These are phyloP conservation scores for Fusarium compactum DNA, from an alignment of 2,329 filamentous ascomycete species.

Conservation along the genomic window DNA sequence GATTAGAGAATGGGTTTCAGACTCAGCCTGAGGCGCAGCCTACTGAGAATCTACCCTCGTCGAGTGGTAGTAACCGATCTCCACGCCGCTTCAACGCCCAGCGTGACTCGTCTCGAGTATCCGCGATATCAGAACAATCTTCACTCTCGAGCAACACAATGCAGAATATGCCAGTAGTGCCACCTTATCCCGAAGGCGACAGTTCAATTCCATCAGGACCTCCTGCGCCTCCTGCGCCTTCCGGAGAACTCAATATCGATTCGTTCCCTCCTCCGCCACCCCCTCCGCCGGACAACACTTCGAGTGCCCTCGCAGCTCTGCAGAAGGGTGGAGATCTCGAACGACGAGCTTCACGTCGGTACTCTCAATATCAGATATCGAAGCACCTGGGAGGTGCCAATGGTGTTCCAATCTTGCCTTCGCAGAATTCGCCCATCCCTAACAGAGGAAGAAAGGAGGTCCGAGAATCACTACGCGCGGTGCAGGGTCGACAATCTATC, in stretches of 20 bases:
- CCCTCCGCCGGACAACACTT: constrained; percentile 77
- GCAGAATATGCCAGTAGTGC: constrained; percentile 80
- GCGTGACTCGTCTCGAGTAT: constrained; percentile 65
- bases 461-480: constrained; percentile 83
- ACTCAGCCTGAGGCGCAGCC: constrained; percentile 55
- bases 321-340: constrained; percentile 94
- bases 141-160: constrained; percentile 79
- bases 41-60: constrained; percentile 44
- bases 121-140: constrained; percentile 70
- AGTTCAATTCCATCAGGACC: constrained; percentile 61
- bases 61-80: constrained; percentile 53
- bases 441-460: constrained; percentile 84
- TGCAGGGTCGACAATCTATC: constrained; percentile 66
- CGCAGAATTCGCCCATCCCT: constrained; percentile 84
- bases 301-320: constrained; percentile 89
- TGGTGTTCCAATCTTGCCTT: constrained; percentile 87
- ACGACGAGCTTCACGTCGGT: constrained; percentile 89
- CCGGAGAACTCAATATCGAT: constrained; percentile 67
- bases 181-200: constrained; percentile 76
- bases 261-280: constrained; percentile 78
- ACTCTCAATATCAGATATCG: constrained; percentile 96
- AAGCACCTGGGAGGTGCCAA: constrained; percentile 89
- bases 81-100: constrained; percentile 61
- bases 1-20: constrained; percentile 66
- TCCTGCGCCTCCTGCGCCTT: constrained; percentile 55